phyloP scores from a whole-genome alignment of 2,329 filamentous ascomycete species.

The Penicillium sp. region DNA sequence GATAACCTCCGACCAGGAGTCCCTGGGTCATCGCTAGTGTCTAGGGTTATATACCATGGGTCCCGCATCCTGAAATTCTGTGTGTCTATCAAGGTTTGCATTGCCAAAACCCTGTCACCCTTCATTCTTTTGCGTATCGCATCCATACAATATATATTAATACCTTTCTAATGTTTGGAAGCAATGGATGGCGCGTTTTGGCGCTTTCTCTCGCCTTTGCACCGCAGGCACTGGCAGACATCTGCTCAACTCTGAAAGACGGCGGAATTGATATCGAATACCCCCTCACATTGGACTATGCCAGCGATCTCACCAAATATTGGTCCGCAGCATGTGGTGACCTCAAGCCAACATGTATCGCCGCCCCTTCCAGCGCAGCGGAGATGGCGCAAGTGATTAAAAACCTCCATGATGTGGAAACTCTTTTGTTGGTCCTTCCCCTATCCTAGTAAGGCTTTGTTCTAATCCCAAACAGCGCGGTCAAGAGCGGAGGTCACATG shows the following conservation, averaged over 20 bases:
- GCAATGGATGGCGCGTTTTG: conserved; percentile 20
- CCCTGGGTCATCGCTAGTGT: not conserved
- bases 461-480: conserved; percentile 35
- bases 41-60: conserved; percentile 3
- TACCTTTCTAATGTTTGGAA: conserved; percentile 16
- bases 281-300: conserved; percentile 38
- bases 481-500: conserved; percentile 55
- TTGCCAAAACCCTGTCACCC: not conserved
- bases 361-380: conserved; percentile 50
- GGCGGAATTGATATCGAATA: conserved; percentile 38
- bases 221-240: conserved; percentile 31
- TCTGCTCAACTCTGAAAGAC: conserved; percentile 42
- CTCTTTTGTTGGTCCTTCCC: conserved; percentile 44
- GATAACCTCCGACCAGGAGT: conserved; percentile 1
- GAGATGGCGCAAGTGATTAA: conserved; percentile 58
- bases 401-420: conserved; percentile 50
- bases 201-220: conserved; percentile 21
- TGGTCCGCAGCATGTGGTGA: conserved; percentile 50
- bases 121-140: not conserved
- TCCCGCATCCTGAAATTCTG: not conserved
- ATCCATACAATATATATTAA: not conserved
- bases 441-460: too few species aligned
- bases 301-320: conserved; percentile 44
- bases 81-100: not conserved
- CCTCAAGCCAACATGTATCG: conserved; percentile 50